Base-by-base conservation (phyloP, 148 eudicot genomes). In the Amaranthus hypochondriacus region DNA sequence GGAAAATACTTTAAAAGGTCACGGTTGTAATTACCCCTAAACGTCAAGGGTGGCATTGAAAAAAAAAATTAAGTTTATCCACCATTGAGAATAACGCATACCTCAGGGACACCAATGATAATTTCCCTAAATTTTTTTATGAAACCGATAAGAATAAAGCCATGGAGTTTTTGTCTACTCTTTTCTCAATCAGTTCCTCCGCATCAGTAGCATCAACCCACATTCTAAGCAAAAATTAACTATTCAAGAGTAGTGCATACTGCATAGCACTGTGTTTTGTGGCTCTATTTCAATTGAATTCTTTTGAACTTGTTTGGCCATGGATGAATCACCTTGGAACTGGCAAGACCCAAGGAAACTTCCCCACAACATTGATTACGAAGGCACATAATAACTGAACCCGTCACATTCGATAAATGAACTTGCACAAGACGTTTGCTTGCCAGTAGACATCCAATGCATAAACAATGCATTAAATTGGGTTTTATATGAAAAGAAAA, bases 401-500 rank as follows among this genome's bases (percentile, higher is more conserved):
- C 68, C 1, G 78, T 81, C 44, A 90, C 83, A 56, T 85, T 84
- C 79, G 39, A 28, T 28, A 28, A 28, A 28, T 72, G 75, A 57
- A 92, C 96, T 66, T 83, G 74, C 55, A 73, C 69, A 39, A 84
- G 82, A 59, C 91, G 96, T 48, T 78, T 80, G 59, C 83, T 79
- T 5, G 89, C 90, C 56, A 85, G 75, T 51, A 92, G 85, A 77
- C 87, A 90, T 65, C 92, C 92, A 88, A 92, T 74, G 78, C 92
- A 92, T 96, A 92, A 92, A 78, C 79, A 86, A 81, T 90, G 96
- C 4, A 83, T 89, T 75, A 88, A 92, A 82, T 85, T 90, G 70
- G 93, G 91, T 73, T 85, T 84, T 52, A 92, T 48, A 12, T 54
- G 39, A 48, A 77, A 85, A 88, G 57, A 60, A 71, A 68, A 84